Base-by-base conservation (phyloP, 192 early-diverging fungal genomes). In the Coemansia sp. region DNA sequence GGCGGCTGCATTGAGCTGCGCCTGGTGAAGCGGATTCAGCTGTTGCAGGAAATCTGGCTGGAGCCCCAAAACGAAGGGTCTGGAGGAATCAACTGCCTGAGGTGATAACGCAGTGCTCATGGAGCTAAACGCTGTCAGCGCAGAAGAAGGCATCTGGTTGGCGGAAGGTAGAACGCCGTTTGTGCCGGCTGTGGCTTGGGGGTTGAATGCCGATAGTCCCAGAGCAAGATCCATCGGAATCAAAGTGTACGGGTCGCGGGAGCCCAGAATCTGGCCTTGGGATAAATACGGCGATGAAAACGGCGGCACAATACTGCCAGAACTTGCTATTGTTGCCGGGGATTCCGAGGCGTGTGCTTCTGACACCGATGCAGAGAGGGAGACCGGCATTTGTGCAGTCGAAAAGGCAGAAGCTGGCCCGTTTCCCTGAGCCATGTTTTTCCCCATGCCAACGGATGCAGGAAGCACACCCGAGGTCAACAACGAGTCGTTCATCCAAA, bases 401-500 rank as follows among this genome's bases (percentile, higher is more conserved):
- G 55, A 17, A 42, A 58, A 39, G 1, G 45, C 38, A 49, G 62
- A 25, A 1, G 42, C 48, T 56, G 63, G 16, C 44, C 65, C 60
- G 53, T 58, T 40, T 38, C 37, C 20, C n/a, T 41, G 49, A 44
- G 17, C 55, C 11, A 19, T 9, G 60, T 8, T 37, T 40, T 51
- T 51, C 32, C 42, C 61, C 6, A 37, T n/a, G 38, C 16, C 32
- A 7, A 43, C 9, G 11, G 51, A n/a, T 37, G 45, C 55, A 2
- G 59, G 39, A 49, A 63, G 25, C 3, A 68, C 53, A 8, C 69
- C 63, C 1, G 65, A 69, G 3, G 75, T 83, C 46, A 83, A 59
- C 51, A 83, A 58, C 54, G 80, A 83, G 62, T 83, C 80, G 61
- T 83, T 83, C 75, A 83, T 65, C 80, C 80, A 83, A 16, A 83